phyloP scores from a whole-genome alignment of 805 yeast genomes.

The Cyberlindnera suaveolens region DNA sequence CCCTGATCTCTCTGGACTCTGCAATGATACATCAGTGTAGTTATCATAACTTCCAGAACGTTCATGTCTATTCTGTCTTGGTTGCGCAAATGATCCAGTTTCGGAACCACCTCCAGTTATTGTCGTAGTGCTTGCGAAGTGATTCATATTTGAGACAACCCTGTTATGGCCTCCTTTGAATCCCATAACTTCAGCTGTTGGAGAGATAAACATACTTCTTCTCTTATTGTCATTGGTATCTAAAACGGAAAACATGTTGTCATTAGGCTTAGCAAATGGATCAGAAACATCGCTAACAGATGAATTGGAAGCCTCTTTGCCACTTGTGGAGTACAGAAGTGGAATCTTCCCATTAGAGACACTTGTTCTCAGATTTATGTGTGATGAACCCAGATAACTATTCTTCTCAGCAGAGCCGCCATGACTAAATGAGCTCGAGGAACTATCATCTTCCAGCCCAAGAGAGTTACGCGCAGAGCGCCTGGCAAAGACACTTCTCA shows the following conservation, averaged over 20 bases:
- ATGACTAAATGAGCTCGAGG: slow-evolving; percentile 11
- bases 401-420: slow-evolving; percentile 11
- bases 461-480: slow-evolving; percentile 44
- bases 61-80: slow-evolving; percentile 8
- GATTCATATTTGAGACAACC: slow-evolving; percentile 27
- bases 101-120: slow-evolving; percentile 1
- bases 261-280: slow-evolving; percentile 3
- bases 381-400: neutral
- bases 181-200: slow-evolving; percentile 68
- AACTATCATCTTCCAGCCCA: slow-evolving; percentile 16
- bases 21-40: slow-evolving; percentile 9
- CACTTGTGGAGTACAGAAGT: slow-evolving; percentile 12
- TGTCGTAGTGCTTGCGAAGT: slow-evolving; percentile 12
- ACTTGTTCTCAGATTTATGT: slow-evolving; percentile 8
- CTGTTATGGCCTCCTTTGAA: slow-evolving; percentile 27
- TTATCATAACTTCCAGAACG: slow-evolving; percentile 12
- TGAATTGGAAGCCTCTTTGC: slow-evolving; percentile 1
- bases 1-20: slow-evolving; percentile 15
- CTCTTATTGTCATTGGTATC: slow-evolving; percentile 24
- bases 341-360: slow-evolving; percentile 16
- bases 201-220: slow-evolving; percentile 60
- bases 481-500: slow-evolving; percentile 42
- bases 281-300: slow-evolving; percentile 14
- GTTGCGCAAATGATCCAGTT: slow-evolving; percentile 1
- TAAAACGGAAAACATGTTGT: slow-evolving; percentile 17